phyloP scores from a whole-genome alignment of 176 grass and related monocot genomes.

The Triticum dicoccoides region DNA sequence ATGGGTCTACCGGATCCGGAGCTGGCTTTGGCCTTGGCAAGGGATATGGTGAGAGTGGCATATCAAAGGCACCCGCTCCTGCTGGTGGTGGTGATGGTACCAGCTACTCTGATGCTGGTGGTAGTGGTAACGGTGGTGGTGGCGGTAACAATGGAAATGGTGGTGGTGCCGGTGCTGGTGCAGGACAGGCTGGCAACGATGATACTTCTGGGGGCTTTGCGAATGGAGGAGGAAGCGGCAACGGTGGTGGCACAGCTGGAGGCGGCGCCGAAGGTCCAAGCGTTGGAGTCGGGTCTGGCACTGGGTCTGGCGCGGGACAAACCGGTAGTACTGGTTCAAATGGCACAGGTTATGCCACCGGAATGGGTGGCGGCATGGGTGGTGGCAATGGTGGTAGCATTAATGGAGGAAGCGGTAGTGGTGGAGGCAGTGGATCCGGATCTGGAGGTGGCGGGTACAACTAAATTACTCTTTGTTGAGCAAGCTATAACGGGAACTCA shows the following conservation, averaged over 20 bases:
- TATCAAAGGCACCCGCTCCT: not conserved
- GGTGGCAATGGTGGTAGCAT: slow-evolving; percentile 18
- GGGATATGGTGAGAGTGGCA: slow-evolving; percentile 34
- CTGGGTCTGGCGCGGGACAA: slow-evolving; percentile 14
- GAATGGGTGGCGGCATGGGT: slow-evolving; percentile 21
- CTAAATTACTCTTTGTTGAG: not conserved
- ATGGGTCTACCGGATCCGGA: slow-evolving; percentile 18
- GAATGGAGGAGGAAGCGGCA: not conserved
- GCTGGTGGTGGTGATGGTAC: not conserved
- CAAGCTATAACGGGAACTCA: not conserved
- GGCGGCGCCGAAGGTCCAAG: not conserved
- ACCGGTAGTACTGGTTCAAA: not conserved
- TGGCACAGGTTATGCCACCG: slow-evolving; percentile 1
- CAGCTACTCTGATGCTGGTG: not conserved
- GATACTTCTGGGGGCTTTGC: not conserved
- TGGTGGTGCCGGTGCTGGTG: not conserved
- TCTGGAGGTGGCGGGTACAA: slow-evolving; percentile 26
- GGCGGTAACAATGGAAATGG: slow-evolving; percentile 10
- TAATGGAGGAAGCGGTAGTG: not conserved
- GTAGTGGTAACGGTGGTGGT: not conserved
- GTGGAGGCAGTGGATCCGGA: slow-evolving; percentile 20
- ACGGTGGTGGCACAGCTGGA: not conserved
- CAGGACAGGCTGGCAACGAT: not conserved
- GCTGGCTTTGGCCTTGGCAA: slow-evolving; percentile 12
- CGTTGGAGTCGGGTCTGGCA: slow-evolving; percentile 4